Percentiles rank a stretch among this genome's conserved stretches.
These are phyloP conservation scores for Reticulascus tulasneorum DNA, from an alignment of 2,329 filamentous ascomycete genomes.

Conservation along the genomic window DNA sequence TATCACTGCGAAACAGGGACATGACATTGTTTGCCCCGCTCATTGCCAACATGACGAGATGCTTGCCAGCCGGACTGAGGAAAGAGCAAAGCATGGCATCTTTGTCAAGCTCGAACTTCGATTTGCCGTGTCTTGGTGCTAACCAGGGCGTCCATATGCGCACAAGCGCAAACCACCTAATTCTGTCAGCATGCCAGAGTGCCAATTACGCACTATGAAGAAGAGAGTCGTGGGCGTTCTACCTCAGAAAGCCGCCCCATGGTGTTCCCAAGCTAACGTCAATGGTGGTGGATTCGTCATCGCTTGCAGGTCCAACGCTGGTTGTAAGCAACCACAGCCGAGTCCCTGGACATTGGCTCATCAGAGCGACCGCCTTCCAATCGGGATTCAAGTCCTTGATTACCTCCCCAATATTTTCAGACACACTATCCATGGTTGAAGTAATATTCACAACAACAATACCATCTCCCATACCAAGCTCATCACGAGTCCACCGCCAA, in stretches of 20 bases:
- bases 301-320: slow-evolving; percentile 51
- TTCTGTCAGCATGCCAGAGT: slow-evolving; percentile 11
- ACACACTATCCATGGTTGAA: slow-evolving; percentile 19
- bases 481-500: slow-evolving; percentile 71
- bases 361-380: slow-evolving; percentile 48
- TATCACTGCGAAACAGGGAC: slow-evolving; percentile 63
- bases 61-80: slow-evolving; percentile 64
- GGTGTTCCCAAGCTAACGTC: slow-evolving; percentile 60
- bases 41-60: slow-evolving; percentile 73
- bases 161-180: slow-evolving; percentile 76
- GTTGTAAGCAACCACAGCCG: slow-evolving; percentile 66
- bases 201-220: no score
- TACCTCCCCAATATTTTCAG: slow-evolving; percentile 47
- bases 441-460: slow-evolving; percentile 46
- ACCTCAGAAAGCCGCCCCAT: slow-evolving; percentile 52
- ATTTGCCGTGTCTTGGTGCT: slow-evolving; percentile 77
- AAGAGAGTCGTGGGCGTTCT: slow-evolving; percentile 17
- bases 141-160: slow-evolving; percentile 81
- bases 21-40: slow-evolving; percentile 70
- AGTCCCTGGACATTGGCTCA: slow-evolving; percentile 65
- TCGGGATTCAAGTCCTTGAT: slow-evolving; percentile 54
- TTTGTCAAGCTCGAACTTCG: slow-evolving; percentile 64
- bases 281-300: slow-evolving; percentile 53
- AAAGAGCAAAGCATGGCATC: slow-evolving; percentile 79
- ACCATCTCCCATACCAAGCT: slow-evolving; percentile 61